Percentiles rank a stretch among this genome's conserved stretches.
Conservation (phyloP, 2,329 filamentous ascomycete genomes). For the Aphanocladium album region DNA sequence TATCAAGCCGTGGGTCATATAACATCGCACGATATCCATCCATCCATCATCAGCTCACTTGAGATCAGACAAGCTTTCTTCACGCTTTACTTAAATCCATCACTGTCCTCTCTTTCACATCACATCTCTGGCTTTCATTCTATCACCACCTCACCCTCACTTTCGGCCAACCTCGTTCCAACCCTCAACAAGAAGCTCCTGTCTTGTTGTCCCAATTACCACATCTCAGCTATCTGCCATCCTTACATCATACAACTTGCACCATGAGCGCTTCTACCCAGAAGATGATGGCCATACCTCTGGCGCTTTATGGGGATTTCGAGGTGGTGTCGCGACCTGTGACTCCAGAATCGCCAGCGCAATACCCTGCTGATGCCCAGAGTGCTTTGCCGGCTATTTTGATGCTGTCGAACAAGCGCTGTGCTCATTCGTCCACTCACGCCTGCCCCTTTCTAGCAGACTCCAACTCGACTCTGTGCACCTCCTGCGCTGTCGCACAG, state of each 20-base stretch:
- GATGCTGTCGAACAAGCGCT: conserved; percentile 23
- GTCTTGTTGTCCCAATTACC: not conserved
- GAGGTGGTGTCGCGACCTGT: not conserved
- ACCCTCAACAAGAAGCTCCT: not conserved
- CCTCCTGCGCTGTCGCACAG: conserved; percentile 20
- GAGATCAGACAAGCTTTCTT: not conserved
- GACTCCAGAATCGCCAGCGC: not conserved
- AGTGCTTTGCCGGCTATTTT: not conserved
- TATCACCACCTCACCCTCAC: not conserved
- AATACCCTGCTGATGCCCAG: not conserved
- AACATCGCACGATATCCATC: not conserved
- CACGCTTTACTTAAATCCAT: not conserved
- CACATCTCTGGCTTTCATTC: no score
- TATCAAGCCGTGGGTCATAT: not conserved
- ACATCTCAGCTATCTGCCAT: not conserved
- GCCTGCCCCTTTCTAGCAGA: conserved; percentile 24
- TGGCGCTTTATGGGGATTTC: not conserved
- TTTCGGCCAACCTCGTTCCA: not conserved
- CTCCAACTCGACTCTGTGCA: conserved; percentile 23
- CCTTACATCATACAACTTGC: not conserved
- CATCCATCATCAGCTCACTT: not conserved
- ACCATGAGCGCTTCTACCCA: not conserved
- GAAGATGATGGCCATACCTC: not conserved
- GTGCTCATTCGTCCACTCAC: conserved; percentile 23
- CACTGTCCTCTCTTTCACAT: not conserved